These are phyloP conservation scores for Wickerhamomyces bovis DNA, from an alignment of 805 yeast genomes.

Conservation along the genomic window DNA sequence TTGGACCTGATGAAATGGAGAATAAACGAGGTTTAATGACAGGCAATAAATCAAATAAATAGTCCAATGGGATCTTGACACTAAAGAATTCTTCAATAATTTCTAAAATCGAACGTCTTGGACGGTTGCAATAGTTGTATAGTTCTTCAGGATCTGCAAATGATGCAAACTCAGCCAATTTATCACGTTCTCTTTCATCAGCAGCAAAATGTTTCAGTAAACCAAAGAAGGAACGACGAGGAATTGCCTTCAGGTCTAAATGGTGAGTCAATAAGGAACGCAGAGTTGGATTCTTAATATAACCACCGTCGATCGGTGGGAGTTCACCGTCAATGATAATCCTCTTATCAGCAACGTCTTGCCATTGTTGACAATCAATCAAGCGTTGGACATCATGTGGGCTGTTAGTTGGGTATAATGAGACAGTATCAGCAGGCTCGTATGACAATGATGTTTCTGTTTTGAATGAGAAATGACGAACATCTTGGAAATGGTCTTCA, in stretches of 20 bases:
- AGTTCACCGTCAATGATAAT: conserved; percentile 25
- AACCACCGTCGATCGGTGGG: conserved; percentile 48
- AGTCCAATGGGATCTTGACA: conserved; percentile 67
- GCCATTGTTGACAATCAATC: conserved; percentile 70
- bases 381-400: conserved; percentile 56
- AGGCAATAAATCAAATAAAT: conserved; percentile 75
- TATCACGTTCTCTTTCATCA: conserved; percentile 69
- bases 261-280: conserved; percentile 71
- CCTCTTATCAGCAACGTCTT: conserved; percentile 58
- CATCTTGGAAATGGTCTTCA: conserved; percentile 82
- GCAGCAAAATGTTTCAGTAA: conserved; percentile 68
- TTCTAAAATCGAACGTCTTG: conserved; percentile 82
- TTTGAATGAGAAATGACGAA: conserved; percentile 44
- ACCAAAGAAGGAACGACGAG: conserved; percentile 77
- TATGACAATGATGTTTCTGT: conserved; percentile 28
- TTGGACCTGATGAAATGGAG: conserved; percentile 69
- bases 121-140: conserved; percentile 88
- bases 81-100: conserved; percentile 76
- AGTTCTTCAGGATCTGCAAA: conserved; percentile 74
- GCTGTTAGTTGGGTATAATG: conserved; percentile 71
- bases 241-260: conserved; percentile 76
- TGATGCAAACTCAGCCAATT: conserved; percentile 66
- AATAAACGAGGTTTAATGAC: conserved; percentile 73
- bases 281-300: conserved; percentile 57
- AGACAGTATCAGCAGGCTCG: conserved; percentile 76